Evolutionary conservation across 139 green algal species (phyloP), one percentile per base, ranked within the genome.

Genomic region (Deuterostichococcus epilithicus): DNA sequence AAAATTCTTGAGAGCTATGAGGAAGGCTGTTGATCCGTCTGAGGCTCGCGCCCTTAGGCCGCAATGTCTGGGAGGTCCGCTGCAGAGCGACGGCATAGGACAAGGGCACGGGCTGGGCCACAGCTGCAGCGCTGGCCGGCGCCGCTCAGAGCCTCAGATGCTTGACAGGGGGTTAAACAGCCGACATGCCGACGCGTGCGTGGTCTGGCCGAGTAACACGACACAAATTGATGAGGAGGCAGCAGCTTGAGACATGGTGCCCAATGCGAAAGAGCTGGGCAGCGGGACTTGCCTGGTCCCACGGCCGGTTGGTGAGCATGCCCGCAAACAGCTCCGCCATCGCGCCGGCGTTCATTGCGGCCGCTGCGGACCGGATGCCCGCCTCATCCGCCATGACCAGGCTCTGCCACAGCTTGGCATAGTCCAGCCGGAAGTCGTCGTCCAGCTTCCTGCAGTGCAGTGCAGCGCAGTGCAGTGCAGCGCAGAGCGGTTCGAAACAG

Each of bases 281-380:
- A 52, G 42, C 8, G 25, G 82, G 30, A 13, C 68, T 80, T 45
- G 97, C 83, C 78, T 94, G 77, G 28, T 94, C 88, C 94, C 94
- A 98, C 4, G 90, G 89, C 37, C 89, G 76, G 77, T 89, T 86
- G 0, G 94, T 98, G 0, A 98, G 90, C 88, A 98, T 94, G 68
- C 81, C 86, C 13, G 92, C 92, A 86, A 98, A 98, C 28, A 98
- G 82, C 33, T 75, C 76, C 44, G 86, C 89, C 26, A 80, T 77
- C 73, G 93, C 87, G 1, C 91, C 94, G 1, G 94, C 93, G 71
- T 93, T 92, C 92, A 98, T 94, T 15, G 85, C 85, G 20, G 77
- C 45, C n/a, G 77, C 73, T 76, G 94, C 72, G 28, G 75, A 20
- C 37, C 84, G 82, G 74, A 97, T 97, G 81, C 78, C 89, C 23